A percentile compares a stretch with the other conserved stretches of the same genome.
phyloP scores from a whole-genome alignment of 345 rosid species.

The Carallia pectinifolia region DNA sequence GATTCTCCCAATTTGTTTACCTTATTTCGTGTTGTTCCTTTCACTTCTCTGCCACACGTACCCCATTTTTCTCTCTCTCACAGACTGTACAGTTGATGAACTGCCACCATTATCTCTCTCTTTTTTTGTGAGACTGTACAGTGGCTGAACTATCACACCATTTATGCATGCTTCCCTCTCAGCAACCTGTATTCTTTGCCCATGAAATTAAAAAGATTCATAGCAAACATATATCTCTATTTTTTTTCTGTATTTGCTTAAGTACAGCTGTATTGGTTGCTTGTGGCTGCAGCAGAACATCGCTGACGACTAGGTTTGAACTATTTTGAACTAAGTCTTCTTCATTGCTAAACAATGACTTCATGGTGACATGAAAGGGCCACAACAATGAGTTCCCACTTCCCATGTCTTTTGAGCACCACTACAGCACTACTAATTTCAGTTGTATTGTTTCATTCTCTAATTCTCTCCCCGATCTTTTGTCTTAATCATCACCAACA shows the following conservation, averaged over 20 bases:
- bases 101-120: slow-evolving; percentile 11
- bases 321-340: not conserved
- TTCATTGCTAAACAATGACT: not conserved
- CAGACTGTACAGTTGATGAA: not conserved
- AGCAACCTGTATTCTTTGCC: not conserved
- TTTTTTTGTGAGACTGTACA: no score
- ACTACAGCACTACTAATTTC: not conserved
- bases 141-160: not conserved
- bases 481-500: slow-evolving; percentile 20
- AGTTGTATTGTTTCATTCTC: slow-evolving; percentile 6
- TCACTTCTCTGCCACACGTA: slow-evolving; percentile 30
- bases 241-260: not conserved
- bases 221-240: not conserved
- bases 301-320: not conserved
- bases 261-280: no score
- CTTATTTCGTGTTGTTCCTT: slow-evolving; percentile 51
- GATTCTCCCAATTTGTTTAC: slow-evolving; percentile 34
- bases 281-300: not conserved
- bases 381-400: slow-evolving; percentile 23
- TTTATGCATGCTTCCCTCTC: slow-evolving; percentile 15
- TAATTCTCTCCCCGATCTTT: slow-evolving; percentile 23
- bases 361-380: slow-evolving; percentile 14
- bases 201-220: no score
- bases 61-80: slow-evolving; percentile 11
- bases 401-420: not conserved